phyloP scores from a whole-genome alignment of 331 rosid genomes.

The Malus hybrid region DNA sequence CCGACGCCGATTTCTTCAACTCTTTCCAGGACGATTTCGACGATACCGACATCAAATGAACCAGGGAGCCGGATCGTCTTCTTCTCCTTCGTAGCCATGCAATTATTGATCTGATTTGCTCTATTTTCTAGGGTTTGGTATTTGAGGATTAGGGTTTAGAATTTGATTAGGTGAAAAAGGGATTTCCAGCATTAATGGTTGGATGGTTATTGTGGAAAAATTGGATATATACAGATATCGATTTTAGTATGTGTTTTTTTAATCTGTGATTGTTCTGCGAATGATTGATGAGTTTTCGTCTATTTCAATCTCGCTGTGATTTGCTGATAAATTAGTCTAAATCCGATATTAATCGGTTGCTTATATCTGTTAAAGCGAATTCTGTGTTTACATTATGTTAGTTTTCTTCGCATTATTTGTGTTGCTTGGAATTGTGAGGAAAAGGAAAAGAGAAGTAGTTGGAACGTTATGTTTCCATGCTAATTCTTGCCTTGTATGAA shows the following conservation, averaged over 20 bases:
- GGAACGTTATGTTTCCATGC: not conserved
- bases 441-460: not conserved
- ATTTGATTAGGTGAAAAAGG: not conserved
- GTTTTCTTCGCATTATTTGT: not conserved
- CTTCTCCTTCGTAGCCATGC: not conserved
- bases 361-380: not conserved
- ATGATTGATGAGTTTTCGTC: not conserved
- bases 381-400: not conserved
- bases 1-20: conserved; percentile 81
- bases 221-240: not conserved
- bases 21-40: conserved; percentile 80
- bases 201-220: not conserved
- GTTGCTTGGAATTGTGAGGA: not conserved
- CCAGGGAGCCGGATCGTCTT: not conserved
- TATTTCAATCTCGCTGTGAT: not conserved
- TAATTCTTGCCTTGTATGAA: not conserved
- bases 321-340: not conserved
- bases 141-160: too few species aligned
- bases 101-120: not conserved
- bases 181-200: not conserved
- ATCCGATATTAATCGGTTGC: not conserved
- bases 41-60: conserved; percentile 62
- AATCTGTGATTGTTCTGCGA: not conserved
- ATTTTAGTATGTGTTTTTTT: not conserved
- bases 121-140: conserved; percentile 1